Evolutionary conservation across 2,329 filamentous ascomycete genomes (phyloP).

Genomic region (Colletotrichum karsti): DNA sequence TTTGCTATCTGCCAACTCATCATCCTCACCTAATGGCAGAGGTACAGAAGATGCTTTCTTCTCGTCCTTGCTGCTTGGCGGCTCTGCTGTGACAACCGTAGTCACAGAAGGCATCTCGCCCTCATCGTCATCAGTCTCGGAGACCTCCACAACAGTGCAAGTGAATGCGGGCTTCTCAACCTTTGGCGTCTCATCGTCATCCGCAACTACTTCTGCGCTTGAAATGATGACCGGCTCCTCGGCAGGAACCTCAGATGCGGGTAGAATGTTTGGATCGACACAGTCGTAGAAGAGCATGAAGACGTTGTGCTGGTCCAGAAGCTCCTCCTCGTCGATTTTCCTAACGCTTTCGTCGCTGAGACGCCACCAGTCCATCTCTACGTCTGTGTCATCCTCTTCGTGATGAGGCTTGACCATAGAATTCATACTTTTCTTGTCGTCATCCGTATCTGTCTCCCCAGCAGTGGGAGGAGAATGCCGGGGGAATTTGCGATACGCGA

Average conservation of each 20-base stretch:
- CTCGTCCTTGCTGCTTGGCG: background rate
- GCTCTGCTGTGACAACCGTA: background rate
- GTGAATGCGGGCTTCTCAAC: constrained; percentile 18
- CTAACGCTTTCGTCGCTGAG: constrained; percentile 90
- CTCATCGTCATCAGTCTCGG: background rate
- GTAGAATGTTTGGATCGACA: constrained; percentile 62
- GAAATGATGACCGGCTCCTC: background rate
- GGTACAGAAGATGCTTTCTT: background rate
- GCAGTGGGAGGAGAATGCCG: constrained; percentile 31
- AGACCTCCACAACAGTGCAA: constrained; percentile 19
- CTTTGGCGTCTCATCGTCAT: constrained; percentile 20
- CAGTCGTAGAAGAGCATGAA: constrained; percentile 99
- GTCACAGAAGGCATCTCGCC: background rate
- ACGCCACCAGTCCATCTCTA: constrained; percentile 79
- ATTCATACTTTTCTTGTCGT: constrained; percentile 30
- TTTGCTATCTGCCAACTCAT: background rate
- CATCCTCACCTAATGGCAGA: background rate
- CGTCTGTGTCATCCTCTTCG: constrained; percentile 32
- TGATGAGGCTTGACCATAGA: constrained; percentile 9
- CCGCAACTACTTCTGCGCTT: background rate
- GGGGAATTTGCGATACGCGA: constrained; percentile 84
- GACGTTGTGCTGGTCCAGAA: constrained; percentile 80
- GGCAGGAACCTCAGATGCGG: constrained; percentile 38
- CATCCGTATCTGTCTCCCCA: constrained; percentile 37
- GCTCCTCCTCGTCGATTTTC: constrained; percentile 75